Evolutionary conservation across 2,329 filamentous ascomycete genomes (phyloP), one percentile per base, ranked within the genome.

Genomic region (Aspergillus awamori): DNA sequence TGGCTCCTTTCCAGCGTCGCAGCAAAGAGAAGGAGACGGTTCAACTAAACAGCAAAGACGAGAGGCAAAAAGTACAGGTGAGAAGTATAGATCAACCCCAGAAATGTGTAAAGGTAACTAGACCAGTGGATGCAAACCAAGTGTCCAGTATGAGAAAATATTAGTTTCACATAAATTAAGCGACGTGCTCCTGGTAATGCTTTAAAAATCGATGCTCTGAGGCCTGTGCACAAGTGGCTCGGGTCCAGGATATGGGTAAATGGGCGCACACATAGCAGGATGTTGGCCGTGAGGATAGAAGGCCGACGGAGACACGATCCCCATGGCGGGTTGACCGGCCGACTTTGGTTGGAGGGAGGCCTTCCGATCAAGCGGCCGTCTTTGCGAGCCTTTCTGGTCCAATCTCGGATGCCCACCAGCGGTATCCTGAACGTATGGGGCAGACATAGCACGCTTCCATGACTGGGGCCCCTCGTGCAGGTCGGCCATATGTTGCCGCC

Each of bases 371-470:
- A 65, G 15, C 43, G 58, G 53, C 33, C 65, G 68, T 22, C 60
- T 65, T 48, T 63, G 63, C 48, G 65, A 55, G 33, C 58, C 60
- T 33, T 65, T 66, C 39, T 65, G 69, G 38, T 65, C 65, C 24
- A 64, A 57, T 45, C 64, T 63, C 24, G 63, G 51, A 54, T 66
- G 59, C 15, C 59, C 62, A 22, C 57, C 56, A 36, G 60, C 53
- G 22, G 59, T 53, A 39, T 66, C 63, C 20, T 65, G 62, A 17
- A 53, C 57, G 59, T 74, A 72, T 13, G 72, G 66, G n/a, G 70
- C 62, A 24, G 70, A 69, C 60, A 71, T 66, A 24, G 67, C 65
- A 4, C 70, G 72, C 51, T 70, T 70, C 72, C 72, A 76, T 17
- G 67, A 61, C 61, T 71, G 75, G 3, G 61, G 8, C 39, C 69